Percentiles rank a stretch among this genome's conserved stretches.
These are phyloP conservation scores for Paragyromitra xinjiangensis DNA, from an alignment of 495 filamentous ascomycete species.

Conservation along the genomic window DNA sequence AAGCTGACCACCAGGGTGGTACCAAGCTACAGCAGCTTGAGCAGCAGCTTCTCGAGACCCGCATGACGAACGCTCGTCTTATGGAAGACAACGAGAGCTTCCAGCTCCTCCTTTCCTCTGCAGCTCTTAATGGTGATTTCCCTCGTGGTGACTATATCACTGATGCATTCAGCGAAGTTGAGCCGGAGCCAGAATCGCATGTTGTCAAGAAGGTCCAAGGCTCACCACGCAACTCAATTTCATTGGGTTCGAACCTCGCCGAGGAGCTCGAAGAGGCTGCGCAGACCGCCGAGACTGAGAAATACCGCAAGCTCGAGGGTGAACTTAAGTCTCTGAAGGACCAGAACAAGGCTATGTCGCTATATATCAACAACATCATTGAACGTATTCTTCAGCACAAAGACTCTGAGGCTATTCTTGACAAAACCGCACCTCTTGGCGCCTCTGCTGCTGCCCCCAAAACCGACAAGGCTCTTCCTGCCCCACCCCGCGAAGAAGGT, in stretches of 20 bases:
- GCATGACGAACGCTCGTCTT: slow-evolving; percentile 90
- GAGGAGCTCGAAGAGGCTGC: slow-evolving; percentile 79
- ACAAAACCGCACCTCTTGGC: slow-evolving; percentile 67
- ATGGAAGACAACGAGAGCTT: slow-evolving; percentile 99
- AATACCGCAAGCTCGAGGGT: slow-evolving; percentile 72
- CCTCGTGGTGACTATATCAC: slow-evolving; percentile 83
- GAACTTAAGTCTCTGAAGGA: slow-evolving; percentile 87
- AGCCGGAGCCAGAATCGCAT: slow-evolving; percentile 48
- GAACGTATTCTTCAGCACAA: slow-evolving; percentile 91
- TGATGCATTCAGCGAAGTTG: slow-evolving; percentile 59
- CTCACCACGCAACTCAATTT: slow-evolving; percentile 52
- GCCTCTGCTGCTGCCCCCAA: slow-evolving; percentile 58
- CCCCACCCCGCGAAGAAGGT: slow-evolving; percentile 71
- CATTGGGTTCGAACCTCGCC: slow-evolving; percentile 74
- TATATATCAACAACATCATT: slow-evolving; percentile 99
- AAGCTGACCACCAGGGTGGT: slow-evolving; percentile 90
- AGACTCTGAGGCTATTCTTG: slow-evolving; percentile 90
- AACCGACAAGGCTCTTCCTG: slow-evolving; percentile 85
- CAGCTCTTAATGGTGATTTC: slow-evolving; percentile 94
- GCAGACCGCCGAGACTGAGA: slow-evolving; percentile 67
- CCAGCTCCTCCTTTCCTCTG: slow-evolving; percentile 89
- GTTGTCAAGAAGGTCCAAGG: slow-evolving; percentile 54
- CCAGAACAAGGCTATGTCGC: slow-evolving; percentile 93
- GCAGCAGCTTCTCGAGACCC: slow-evolving; percentile 83
- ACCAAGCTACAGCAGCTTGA: slow-evolving; percentile 86